Evolutionary conservation across 1,139 yeast species (phyloP), one percentile per base, ranked within the genome.

Genomic region (Lodderomyces parapsilosis): DNA sequence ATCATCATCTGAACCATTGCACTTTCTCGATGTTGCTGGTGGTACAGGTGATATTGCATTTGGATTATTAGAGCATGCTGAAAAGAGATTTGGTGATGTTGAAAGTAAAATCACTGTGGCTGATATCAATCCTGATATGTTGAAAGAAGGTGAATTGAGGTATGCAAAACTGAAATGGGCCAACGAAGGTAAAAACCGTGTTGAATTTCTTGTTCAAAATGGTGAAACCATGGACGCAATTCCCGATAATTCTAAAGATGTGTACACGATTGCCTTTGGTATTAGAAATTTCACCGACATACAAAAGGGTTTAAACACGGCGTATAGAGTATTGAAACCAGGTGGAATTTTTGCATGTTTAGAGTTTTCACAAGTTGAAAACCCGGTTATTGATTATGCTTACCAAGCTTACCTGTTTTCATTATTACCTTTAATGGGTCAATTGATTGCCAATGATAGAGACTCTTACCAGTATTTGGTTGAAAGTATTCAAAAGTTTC

Each of bases 11-110:
- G 78, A 81, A 52, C 96, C 96, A 1, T 72, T 93, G 58, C 81
- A 83, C 49, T 91, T 93, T 58, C 74, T 93, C 50, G 99, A 93
- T 65, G 98, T 94, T 43, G 99, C 99, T 31, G 99, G 99, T 46
- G 99, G 99, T 25, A 90, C 98, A 13, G 99, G 99, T 38, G 99
- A 93, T 61, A 91, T 93, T 65, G 99, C 99, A 1, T 90, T 90
- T 67, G 94, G 99, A 6, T 76, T 94, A 49, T 71, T 93, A 50
- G 96, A 91, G 56, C 96, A 93, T 61, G 98, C 98, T 9, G 83
- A 86, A 51, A 67, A 74, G 40, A 81, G 82, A 51, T 89, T 81
- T 61, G 84, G 86, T 42, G 99, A 93, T 66, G 74, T 68, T 39
- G 71, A 74, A 49, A 81, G 91, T 30, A 80, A 83, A 23, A 94